Base-by-base conservation (phyloP, 2,329 filamentous ascomycete genomes). In the Chaetomiaceae sp. region DNA sequence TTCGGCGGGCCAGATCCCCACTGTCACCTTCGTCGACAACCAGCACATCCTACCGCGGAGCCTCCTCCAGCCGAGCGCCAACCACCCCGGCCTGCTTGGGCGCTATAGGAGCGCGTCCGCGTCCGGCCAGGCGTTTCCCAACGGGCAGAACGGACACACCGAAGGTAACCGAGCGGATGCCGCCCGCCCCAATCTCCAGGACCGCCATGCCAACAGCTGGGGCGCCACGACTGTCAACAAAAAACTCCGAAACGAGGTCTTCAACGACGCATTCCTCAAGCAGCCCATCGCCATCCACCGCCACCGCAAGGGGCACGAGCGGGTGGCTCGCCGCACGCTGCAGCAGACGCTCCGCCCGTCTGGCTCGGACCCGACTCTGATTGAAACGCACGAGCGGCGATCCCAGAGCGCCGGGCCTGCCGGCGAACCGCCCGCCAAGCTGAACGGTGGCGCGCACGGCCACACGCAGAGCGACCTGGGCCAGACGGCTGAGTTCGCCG, bases 1-100 rank as follows among this genome's bases (percentile, higher is more conserved):
- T 33, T 68, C 72, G 27, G 74, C 74, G 23, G 80, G 83, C 31
- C 81, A 87, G 20, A 83, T 95, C 27, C 91, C 92, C 2, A 92
- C 94, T 37, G 92, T 97, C 43, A 90, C 94, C 0, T 90, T 96
- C 57, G 89, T 92, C 65, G 91, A 96, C 68, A 97, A 97, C 67
- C 83, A 87, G 59, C 92, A 97, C 66, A 95, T 97, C 54, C 84
- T 96, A 38, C 92, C 92, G 1, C 84, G 89, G 42, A 89, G 88
- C 63, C 78, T 96, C 25, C 86, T 96, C 46, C 82, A 84, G 50
- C 77, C 85, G 17, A 76, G 83, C 6, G 54, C 22, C 58, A 61
- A 39, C 39, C 52, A 31, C n/a, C 51, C 61, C 4, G 51, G 52
- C 44, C 53, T 57, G n/a, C 63, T 51, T 27, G 72, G 51, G 62